Evolutionary conservation across 1,284 basidiomycete genomes (phyloP).

Genomic region (Spongiforma sp.): DNA sequence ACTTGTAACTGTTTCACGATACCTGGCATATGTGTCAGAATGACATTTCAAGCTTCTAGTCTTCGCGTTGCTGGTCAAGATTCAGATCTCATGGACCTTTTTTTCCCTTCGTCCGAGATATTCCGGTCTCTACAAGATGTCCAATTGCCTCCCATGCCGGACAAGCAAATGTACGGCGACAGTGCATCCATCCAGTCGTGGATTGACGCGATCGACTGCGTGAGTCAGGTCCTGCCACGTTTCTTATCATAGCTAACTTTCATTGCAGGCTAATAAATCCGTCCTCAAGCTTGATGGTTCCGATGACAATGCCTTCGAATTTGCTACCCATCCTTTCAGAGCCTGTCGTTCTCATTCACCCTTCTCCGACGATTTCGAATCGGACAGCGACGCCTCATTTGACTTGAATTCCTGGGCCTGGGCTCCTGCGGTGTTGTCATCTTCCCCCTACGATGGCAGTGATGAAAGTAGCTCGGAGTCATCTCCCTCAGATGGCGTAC

Average conservation of each 20-base stretch:
- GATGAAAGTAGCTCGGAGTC: constrained; percentile 27
- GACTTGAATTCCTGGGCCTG: constrained; percentile 23
- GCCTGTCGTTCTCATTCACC: constrained; percentile 19
- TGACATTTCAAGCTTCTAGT: constrained; percentile 25
- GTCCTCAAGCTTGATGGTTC: constrained; percentile 7
- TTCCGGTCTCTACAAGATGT: constrained; percentile 2
- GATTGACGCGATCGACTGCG: constrained; percentile 31
- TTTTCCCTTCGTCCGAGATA: constrained; percentile 17
- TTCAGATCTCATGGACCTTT: constrained; percentile 14
- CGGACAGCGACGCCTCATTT: constrained; percentile 19
- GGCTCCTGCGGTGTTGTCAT: constrained; percentile 21
- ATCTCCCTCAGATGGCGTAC: constrained; percentile 25
- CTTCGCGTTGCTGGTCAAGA: constrained; percentile 37
- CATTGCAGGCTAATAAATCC: constrained; percentile 19
- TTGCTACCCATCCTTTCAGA: constrained; percentile 27
- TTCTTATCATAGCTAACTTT: constrained; percentile 4
- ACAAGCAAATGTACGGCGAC: constrained; percentile 31
- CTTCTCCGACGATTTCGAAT: constrained; percentile 27
- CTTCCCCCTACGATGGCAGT: constrained; percentile 22
- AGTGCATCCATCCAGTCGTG: constrained; percentile 30
- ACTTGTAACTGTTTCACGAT: constrained; percentile 15
- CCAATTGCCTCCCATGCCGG: constrained; percentile 6
- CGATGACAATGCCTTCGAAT: constrained; percentile 13
- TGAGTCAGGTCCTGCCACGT: constrained; percentile 11
- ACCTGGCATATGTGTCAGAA: constrained; percentile 22